A percentile compares a stretch with the other conserved stretches of the same genome.
Conservation (phyloP, 2,329 filamentous ascomycete species). For the Penicillium sp. region DNA sequence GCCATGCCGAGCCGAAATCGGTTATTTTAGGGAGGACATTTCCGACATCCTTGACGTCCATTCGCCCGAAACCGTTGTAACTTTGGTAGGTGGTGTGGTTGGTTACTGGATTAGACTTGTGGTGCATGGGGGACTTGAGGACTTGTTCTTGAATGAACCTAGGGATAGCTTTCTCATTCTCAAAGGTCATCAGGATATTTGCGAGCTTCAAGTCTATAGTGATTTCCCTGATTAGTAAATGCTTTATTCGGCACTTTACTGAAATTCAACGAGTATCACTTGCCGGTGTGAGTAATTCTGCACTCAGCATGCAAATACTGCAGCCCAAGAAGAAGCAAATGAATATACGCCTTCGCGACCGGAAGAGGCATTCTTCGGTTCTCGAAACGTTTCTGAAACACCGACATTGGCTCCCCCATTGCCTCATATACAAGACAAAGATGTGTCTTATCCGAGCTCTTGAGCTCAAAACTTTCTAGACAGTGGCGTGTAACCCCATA, state of each 20-base stretch:
- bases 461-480: constrained; percentile 25
- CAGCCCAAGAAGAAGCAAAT: constrained; percentile 38
- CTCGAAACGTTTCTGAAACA: constrained; percentile 29
- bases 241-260: neutral
- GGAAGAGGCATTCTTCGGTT: constrained; percentile 26
- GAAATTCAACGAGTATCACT: neutral
- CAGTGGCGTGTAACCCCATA: constrained; percentile 18
- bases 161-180: constrained; percentile 19
- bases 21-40: constrained; percentile 12
- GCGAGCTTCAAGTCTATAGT: constrained; percentile 40
- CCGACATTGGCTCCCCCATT: constrained; percentile 36
- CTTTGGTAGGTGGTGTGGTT: constrained; percentile 32
- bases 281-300: constrained; percentile 41
- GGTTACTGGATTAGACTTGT: constrained; percentile 19
- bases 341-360: constrained; percentile 33
- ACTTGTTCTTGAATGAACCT: constrained; percentile 18
- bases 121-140: constrained; percentile 22
- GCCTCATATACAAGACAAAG: constrained; percentile 38
- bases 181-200: constrained; percentile 40
- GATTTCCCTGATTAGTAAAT: neutral
- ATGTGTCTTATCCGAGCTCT: constrained; percentile 28
- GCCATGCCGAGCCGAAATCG: constrained; percentile 30
- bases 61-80: constrained; percentile 30
- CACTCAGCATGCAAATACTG: constrained; percentile 45
- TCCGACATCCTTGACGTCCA: constrained; percentile 10